phyloP scores from a whole-genome alignment of 495 filamentous ascomycete genomes.

The Trichoderma virens region DNA sequence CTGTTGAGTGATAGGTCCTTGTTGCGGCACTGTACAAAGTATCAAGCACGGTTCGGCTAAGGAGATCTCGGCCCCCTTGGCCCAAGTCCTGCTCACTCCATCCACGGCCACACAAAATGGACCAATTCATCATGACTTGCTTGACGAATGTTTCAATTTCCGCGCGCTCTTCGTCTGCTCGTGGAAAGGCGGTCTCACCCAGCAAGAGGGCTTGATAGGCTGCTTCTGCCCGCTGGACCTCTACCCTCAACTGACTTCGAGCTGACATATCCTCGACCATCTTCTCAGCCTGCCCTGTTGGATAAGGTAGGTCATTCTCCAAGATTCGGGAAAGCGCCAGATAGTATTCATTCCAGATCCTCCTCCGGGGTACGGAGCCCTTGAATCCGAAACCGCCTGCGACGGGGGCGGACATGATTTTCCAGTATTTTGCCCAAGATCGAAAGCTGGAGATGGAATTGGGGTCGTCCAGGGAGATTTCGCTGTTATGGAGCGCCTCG shows the following conservation, averaged over 20 bases:
- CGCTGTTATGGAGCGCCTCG: slow-evolving; percentile 42
- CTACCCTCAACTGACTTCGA: slow-evolving; percentile 57
- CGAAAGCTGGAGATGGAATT: slow-evolving; percentile 51
- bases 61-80: slow-evolving; percentile 62
- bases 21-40: slow-evolving; percentile 80
- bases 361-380: slow-evolving; percentile 42
- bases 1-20: slow-evolving; percentile 88
- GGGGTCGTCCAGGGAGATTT: slow-evolving; percentile 34
- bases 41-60: slow-evolving; percentile 68
- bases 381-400: slow-evolving; percentile 38
- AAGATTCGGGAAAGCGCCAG: slow-evolving; percentile 59
- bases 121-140: slow-evolving; percentile 77
- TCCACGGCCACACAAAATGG: slow-evolving; percentile 59
- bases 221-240: slow-evolving; percentile 66
- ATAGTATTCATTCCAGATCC: slow-evolving; percentile 79
- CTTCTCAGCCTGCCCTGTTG: slow-evolving; percentile 32
- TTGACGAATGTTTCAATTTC: slow-evolving; percentile 78
- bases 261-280: slow-evolving; percentile 39
- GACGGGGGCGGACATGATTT: slow-evolving; percentile 28
- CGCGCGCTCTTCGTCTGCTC: slow-evolving; percentile 62
- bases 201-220: slow-evolving; percentile 67
- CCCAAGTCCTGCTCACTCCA: slow-evolving; percentile 76
- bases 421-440: slow-evolving; percentile 55
- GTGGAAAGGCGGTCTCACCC: slow-evolving; percentile 71
- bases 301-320: slow-evolving; percentile 43